phyloP scores from a whole-genome alignment of 441 rosid species.

The Dalechampia spathulata region DNA sequence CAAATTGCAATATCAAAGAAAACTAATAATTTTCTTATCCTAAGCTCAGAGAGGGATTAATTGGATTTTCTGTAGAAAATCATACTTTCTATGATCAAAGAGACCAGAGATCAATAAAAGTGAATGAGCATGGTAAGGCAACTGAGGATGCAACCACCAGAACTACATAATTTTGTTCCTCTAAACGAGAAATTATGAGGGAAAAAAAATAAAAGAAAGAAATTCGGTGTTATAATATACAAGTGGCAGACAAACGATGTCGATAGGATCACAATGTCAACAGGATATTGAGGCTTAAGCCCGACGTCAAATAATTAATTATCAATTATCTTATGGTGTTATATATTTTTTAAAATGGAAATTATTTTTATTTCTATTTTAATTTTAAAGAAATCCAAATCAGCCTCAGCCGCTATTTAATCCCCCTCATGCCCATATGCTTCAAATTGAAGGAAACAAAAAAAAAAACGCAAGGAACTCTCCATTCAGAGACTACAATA shows the following conservation, averaged over 20 bases:
- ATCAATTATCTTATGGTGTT: background rate
- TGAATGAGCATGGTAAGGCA: background rate
- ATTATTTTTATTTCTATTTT: no score
- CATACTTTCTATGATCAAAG: no score
- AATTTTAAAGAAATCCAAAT: slow-evolving; percentile 6
- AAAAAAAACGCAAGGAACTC: background rate
- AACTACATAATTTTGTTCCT: background rate
- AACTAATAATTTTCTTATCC: no score
- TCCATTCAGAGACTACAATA: background rate
- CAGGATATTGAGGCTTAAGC: slow-evolving; percentile 26
- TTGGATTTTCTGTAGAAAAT: no score
- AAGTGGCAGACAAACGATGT: slow-evolving; percentile 38
- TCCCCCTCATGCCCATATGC: slow-evolving; percentile 1
- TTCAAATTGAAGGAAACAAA: slow-evolving; percentile 1
- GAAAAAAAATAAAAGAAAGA: background rate
- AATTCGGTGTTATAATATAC: background rate
- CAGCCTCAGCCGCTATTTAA: slow-evolving; percentile 35
- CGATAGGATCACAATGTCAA: slow-evolving; percentile 32
- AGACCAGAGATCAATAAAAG: no score
- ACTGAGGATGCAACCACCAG: background rate
- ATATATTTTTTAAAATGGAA: no score
- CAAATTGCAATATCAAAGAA: no score
- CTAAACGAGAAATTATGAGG: no score
- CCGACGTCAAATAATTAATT: slow-evolving; percentile 23
- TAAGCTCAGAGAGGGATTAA: no score